Conservation (phyloP, 768 basidiomycete genomes). For the Lyophyllum decastes region DNA sequence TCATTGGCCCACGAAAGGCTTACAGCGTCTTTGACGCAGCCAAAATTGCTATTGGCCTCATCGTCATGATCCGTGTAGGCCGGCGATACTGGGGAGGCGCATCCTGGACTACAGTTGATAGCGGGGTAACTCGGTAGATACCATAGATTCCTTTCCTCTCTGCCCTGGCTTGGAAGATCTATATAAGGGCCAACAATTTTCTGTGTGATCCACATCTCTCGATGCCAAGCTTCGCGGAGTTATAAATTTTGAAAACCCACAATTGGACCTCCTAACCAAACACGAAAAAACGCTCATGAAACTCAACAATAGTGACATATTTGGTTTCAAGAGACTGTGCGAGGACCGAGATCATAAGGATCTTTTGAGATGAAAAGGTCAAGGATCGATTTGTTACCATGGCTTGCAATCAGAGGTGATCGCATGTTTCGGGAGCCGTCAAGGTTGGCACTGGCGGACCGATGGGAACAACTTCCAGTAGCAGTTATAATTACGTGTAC, state of each 20-base stretch:
- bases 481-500: neutral
- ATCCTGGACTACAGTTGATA: conserved; percentile 27
- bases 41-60: conserved; percentile 44
- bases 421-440: neutral
- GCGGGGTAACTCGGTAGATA: neutral
- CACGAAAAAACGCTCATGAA: neutral
- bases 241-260: neutral
- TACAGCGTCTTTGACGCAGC: conserved; percentile 69
- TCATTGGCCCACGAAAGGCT: conserved; percentile 66
- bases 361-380: neutral
- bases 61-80: conserved; percentile 49
- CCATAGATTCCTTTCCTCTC: neutral
- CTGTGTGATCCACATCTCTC: neutral
- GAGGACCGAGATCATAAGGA: neutral
- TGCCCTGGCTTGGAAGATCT: neutral
- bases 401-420: conserved; percentile 12
- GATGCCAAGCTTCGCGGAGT: conserved; percentile 7
- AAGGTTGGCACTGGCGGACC: neutral
- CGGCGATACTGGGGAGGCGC: conserved; percentile 50
- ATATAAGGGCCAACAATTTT: neutral
- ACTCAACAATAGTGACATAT: neutral
- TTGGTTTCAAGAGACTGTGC: neutral
- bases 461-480: neutral
- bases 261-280: neutral
- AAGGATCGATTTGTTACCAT: neutral